A percentile compares a stretch with the other conserved stretches of the same genome.
Conservation (phyloP, 208 protist genomes). For the Leishmania amazonensis region DNA sequence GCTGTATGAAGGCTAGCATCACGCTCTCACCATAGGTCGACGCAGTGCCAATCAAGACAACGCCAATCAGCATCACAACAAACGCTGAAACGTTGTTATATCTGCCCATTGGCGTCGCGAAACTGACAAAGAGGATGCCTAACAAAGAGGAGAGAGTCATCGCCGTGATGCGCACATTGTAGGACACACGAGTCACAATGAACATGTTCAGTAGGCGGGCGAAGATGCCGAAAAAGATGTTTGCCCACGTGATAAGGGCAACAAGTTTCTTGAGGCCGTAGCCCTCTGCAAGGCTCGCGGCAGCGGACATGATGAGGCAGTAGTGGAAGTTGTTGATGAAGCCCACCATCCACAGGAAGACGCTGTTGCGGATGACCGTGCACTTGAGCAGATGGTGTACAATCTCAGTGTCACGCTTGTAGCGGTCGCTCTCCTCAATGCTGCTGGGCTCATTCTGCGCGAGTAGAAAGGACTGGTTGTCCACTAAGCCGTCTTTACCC, state of each 20-base stretch:
- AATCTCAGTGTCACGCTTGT: constrained; percentile 1
- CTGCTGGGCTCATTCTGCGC: neutral
- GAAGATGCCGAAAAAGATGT: constrained; percentile 88
- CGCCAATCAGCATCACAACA: constrained; percentile 69
- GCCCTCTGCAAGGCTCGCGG: constrained; percentile 41
- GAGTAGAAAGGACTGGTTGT: neutral
- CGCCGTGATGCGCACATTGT: constrained; percentile 73
- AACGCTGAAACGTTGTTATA: constrained; percentile 58
- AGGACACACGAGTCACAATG: constrained; percentile 58
- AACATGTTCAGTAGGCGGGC: constrained; percentile 79
- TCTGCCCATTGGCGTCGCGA: constrained; percentile 52
- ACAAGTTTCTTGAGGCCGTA: constrained; percentile 73
- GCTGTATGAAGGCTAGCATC: constrained; percentile 76
- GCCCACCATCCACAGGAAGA: constrained; percentile 67
- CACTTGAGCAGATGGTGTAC: neutral
- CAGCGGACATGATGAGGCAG: constrained; percentile 75
- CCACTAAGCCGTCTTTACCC: neutral
- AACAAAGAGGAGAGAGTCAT: constrained; percentile 49
- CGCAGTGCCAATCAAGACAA: constrained; percentile 61
- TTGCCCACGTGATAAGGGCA: constrained; percentile 72
- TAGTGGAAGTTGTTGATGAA: constrained; percentile 94
- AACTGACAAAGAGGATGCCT: constrained; percentile 82
- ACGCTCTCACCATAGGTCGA: constrained; percentile 85
- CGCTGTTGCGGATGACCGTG: constrained; percentile 33
- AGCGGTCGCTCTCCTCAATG: neutral